Base-by-base conservation (phyloP, 2,329 filamentous ascomycete species). In the Sarocladium strictum region DNA sequence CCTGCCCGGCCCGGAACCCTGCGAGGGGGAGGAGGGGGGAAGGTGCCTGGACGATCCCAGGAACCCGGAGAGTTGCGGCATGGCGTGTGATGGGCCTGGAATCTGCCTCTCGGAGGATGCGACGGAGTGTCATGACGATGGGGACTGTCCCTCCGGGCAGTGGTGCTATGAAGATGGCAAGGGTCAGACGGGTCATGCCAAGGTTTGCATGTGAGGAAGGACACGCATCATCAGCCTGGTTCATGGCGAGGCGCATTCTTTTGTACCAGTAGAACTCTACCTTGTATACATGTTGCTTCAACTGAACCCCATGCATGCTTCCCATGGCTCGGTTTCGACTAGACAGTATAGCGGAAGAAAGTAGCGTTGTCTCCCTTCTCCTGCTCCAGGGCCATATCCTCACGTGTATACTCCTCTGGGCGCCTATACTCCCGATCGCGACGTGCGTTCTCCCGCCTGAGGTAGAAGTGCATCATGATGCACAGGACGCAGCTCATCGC, bases 351-450 rank as follows among this genome's bases (percentile, higher is more conserved):
- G 56, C 77, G 70, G 68, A 78, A 81, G 63, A 78, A 80, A 23
- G 72, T 76, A 52, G 81, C 81, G 56, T 76, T 69, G 62, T 85
- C 83, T 9, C 81, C 82, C 55, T 73, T 71, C 57, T 84, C 74
- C 29, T 73, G 67, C 70, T 85, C 79, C 12, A 69, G 49, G 21
- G 67, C 51, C 69, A 74, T 79, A 71, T 84, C 78, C 58, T 78
- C 78, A 40, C 73, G 66, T 2, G 77, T 80, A 66, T 81, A 78
- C 56, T 77, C 71, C 52, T 71, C 67, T 2, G 72, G 73, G 11
- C 69, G 67, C 65, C 80, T 76, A 63, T 75, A 69, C 54, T 72
- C 62, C 57, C 59, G 59, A 61, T 84, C 78, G 14, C 83, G 72
- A 50, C 79, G 72, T 3, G 69, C 67, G 58, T 85, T 85, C 71